Evolutionary conservation across 257 asterid species (phyloP), one percentile per base, ranked within the genome.

Genomic region (Gynochthodes officinalis): DNA sequence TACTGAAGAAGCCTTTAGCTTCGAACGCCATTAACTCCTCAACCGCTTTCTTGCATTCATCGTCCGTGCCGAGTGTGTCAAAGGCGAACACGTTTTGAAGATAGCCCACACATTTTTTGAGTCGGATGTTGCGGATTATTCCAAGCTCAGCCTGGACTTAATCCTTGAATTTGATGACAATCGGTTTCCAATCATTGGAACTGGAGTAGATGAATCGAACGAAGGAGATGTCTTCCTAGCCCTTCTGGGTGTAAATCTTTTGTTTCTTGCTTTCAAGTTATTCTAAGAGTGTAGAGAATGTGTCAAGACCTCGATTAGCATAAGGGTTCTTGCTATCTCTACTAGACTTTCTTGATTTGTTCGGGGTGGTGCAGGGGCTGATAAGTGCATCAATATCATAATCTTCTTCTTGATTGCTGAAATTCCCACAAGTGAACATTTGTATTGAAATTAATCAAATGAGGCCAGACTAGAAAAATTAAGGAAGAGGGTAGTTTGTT

Each of bases 391-490:
- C 78, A 21, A 54, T 64, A 59, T 78, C 85, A 49, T 79, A 86
- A n/a, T n/a, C n/a, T 49, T 86, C 90, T 54, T 80, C 79, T 37
- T 78, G 85, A 77, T 75, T 76, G 55, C 79, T 67, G 42, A 85
- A 90, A 50, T 67, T 83, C 7, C 94, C 94, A 39, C 97, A 91
- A 35, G 79, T 69, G 75, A 86, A n/a, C n/a, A n/a, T n/a, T n/a
- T n/a, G n/a, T 11, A 13, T 1, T 1, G 54, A 40, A 70, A 39
- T 23, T 0, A 14, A 60, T 32, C 15, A 60, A n/a, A 32, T 18
- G n/a, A 23, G 30, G 30, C 13, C 1, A 16, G 28, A 54, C 25
- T 27, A 37, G 4, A 37, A n/a, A 27, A 58, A 42, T 13, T 27
- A 18, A 1, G 30, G 72, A 9, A n/a, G 5, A 10, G 32, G n/a